Base-by-base conservation (phyloP, 1,284 basidiomycete species). In the Microbotryum scabiosae region DNA sequence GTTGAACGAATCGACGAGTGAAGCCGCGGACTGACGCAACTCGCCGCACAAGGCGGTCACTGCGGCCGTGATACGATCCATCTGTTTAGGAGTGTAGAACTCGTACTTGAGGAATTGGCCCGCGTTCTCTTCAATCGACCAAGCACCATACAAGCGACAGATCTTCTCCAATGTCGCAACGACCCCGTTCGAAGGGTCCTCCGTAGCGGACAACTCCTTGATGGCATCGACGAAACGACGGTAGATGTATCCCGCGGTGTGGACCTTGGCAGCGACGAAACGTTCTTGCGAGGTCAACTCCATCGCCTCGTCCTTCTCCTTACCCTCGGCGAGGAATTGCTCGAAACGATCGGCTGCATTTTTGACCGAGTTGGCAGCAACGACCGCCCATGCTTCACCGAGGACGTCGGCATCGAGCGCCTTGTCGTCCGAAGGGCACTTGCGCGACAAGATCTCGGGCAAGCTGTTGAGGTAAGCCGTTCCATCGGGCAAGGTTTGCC, bases 81-180 rank as follows among this genome's bases (percentile, higher is more conserved):
- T 69, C 57, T 71, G 70, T 53, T 57, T 51, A 16, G 59, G 49
- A n/a, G 60, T 51, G 56, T 62, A 71, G 57, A 62, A 71, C 41
- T 71, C 60, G 75, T 76, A 77, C 68, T 79, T 78, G 69, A 82
- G 74, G 75, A 82, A 81, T 69, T 77, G 76, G 36, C 76, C 78
- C 51, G 78, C 79, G 72, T 80, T 79, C 75, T 82, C 80, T 71
- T 82, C 81, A 67, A 81, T 77, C 70, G 79, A 77, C 79, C 80
- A 81, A 16, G 80, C 73, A n/a, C 79, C 78, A 65, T 79, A 80
- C 46, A 79, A 67, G 54, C 69, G 68, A 59, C 74, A 76, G 46
- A 71, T 63, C 50, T 64, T 63, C 54, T 66, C 58, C 45, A 77
- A 70, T 8, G 72, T 74, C 55, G 69, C 61, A 54, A 78, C 66